Percentiles rank a stretch among this genome's conserved stretches.
phyloP scores from a whole-genome alignment of 345 rosid genomes.

The Eucalyptus albens region DNA sequence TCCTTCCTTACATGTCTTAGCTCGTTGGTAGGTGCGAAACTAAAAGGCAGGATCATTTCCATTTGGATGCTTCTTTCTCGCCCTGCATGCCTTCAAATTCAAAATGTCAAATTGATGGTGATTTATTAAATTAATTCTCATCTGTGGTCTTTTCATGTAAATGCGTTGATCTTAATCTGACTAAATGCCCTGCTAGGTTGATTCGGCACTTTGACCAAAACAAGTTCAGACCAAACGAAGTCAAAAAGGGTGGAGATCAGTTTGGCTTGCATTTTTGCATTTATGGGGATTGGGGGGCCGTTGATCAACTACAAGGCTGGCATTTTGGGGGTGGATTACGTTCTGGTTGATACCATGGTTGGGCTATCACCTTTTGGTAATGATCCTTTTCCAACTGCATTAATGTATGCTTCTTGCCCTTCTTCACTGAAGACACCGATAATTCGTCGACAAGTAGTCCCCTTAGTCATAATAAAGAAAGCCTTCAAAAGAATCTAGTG shows the following conservation, averaged over 20 bases:
- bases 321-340: constrained; percentile 74
- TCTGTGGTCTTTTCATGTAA: background rate
- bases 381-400: background rate
- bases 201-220: constrained; percentile 59
- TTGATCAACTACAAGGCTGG: constrained; percentile 66
- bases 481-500: background rate
- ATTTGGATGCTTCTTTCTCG: background rate
- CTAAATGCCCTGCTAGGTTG: constrained; percentile 26
- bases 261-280: constrained; percentile 36
- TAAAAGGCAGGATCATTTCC: background rate
- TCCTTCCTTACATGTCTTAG: constrained; percentile 59
- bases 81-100: background rate
- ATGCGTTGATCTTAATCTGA: background rate
- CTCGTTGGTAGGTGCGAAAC: constrained; percentile 40
- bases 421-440: background rate
- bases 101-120: background rate
- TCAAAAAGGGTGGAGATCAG: constrained; percentile 67
- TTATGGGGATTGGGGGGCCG: constrained; percentile 12
- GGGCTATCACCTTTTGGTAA: constrained; percentile 89
- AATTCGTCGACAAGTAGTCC: background rate
- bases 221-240: constrained; percentile 72
- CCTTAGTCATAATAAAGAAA: background rate
- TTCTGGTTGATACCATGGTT: constrained; percentile 93
- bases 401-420: background rate
- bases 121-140: background rate